Conservation (phyloP, 768 basidiomycete genomes). For the Phlegmacium glaucopus region DNA sequence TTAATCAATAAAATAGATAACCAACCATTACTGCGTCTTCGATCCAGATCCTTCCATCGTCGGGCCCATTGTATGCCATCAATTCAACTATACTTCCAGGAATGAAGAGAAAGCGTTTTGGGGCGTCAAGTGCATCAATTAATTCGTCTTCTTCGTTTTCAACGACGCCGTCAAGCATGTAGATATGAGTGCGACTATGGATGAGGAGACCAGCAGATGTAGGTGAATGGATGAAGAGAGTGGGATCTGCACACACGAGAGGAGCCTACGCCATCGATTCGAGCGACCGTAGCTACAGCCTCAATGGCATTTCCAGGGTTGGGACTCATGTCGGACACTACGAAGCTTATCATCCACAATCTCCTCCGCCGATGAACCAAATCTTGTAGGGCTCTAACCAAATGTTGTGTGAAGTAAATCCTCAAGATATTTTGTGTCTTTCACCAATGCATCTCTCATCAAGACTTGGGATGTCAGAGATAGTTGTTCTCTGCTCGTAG, state of each 20-base stretch:
- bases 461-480: too few species aligned
- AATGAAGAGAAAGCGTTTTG: constrained; percentile 75
- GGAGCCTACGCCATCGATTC: constrained; percentile 88
- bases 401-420: too few species aligned
- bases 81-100: constrained; percentile 82
- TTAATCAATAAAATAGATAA: constrained; percentile 32
- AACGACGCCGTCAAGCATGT: constrained; percentile 87
- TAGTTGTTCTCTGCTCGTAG: too few species aligned
- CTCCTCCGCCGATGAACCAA: constrained; percentile 72
- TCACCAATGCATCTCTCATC: too few species aligned
- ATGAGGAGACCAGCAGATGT: constrained; percentile 79
- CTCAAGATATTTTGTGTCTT: too few species aligned
- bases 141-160: constrained; percentile 86
- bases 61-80: constrained; percentile 78
- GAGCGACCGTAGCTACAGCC: constrained; percentile 80
- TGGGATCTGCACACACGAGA: constrained; percentile 62
- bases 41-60: constrained; percentile 58
- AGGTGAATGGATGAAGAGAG: not conserved
- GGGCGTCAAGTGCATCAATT: constrained; percentile 84
- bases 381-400: too few species aligned
- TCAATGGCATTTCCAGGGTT: constrained; percentile 91
- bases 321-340: constrained; percentile 78
- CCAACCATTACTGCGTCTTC: constrained; percentile 49
- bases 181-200: constrained; percentile 79
- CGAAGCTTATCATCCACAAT: constrained; percentile 87